Percentiles rank a stretch among this genome's conserved stretches.
These are phyloP conservation scores for Exophiala alcalophila DNA, from an alignment of 2,329 filamentous ascomycete genomes.

Conservation along the genomic window DNA sequence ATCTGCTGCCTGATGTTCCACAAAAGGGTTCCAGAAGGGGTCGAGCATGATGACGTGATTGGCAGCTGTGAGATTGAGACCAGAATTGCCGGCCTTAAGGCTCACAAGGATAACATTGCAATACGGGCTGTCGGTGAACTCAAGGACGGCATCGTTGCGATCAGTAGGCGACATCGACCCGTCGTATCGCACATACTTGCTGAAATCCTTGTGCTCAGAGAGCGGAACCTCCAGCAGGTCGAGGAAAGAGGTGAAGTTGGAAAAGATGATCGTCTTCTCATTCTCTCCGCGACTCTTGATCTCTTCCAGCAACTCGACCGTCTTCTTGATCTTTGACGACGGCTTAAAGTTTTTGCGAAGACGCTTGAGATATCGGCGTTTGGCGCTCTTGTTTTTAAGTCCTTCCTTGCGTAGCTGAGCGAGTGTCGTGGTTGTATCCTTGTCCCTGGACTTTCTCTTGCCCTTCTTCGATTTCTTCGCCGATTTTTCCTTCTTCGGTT, in stretches of 20 bases:
- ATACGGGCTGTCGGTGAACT: conserved; percentile 61
- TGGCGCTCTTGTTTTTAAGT: conserved; percentile 61
- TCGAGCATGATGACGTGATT: conserved; percentile 87
- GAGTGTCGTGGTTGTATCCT: conserved; percentile 46
- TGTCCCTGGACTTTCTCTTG: conserved; percentile 39
- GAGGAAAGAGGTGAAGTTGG: conserved; percentile 74
- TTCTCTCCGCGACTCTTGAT: conserved; percentile 50
- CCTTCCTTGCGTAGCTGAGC: conserved; percentile 67
- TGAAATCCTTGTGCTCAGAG: conserved; percentile 33
- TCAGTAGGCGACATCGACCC: conserved; percentile 67
- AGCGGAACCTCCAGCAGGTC: conserved; percentile 75
- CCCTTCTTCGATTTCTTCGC: conserved; percentile 29
- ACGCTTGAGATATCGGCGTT: conserved; percentile 66
- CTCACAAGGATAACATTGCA: conserved; percentile 73
- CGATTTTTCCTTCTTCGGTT: conserved; percentile 22
- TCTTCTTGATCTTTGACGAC: conserved; percentile 72
- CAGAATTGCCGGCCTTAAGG: conserved; percentile 77
- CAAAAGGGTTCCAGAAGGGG: conserved; percentile 81
- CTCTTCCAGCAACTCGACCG: conserved; percentile 60
- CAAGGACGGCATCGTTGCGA: conserved; percentile 64
- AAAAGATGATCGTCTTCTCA: conserved; percentile 80
- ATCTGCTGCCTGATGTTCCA: conserved; percentile 89
- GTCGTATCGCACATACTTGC: conserved; percentile 69
- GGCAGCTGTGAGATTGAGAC: conserved; percentile 79
- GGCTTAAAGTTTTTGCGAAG: conserved; percentile 67